Evolutionary conservation across 176 grass and related monocot genomes (phyloP).

Genomic region (Areca catechu): DNA sequence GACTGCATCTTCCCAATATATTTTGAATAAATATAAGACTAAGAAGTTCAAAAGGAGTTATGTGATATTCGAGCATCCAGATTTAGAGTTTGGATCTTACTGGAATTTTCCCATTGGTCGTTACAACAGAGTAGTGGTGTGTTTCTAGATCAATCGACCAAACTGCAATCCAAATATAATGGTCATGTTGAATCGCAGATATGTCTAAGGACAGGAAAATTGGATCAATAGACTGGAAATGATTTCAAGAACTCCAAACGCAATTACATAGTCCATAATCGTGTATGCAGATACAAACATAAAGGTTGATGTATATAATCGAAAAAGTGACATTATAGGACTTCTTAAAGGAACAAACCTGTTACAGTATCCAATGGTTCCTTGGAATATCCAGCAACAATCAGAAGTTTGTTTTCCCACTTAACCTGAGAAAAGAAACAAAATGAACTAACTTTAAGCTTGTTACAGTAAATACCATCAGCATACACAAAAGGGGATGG

Average conservation of each 20-base stretch:
- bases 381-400: slow-evolving; percentile 70
- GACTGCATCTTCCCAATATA: no score
- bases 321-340: no score
- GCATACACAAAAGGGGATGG: no score
- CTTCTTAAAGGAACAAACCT: slow-evolving; percentile 29
- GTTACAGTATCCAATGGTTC: slow-evolving; percentile 52
- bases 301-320: no score
- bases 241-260: no score
- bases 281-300: no score
- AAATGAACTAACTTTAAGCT: background rate
- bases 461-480: slow-evolving; percentile 7
- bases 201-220: no score
- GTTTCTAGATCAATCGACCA: slow-evolving; percentile 78
- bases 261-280: no score
- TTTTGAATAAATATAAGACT: no score
- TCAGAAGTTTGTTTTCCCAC: slow-evolving; percentile 67
- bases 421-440: slow-evolving; percentile 40
- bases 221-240: no score
- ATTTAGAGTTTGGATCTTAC: slow-evolving; percentile 46
- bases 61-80: background rate
- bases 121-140: slow-evolving; percentile 44
- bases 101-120: slow-evolving; percentile 69
- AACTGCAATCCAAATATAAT: slow-evolving; percentile 40
- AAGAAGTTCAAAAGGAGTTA: no score
- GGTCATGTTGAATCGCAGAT: no score